Base-by-base conservation (phyloP, 208 protist species). In the Crithidia fasciculata region DNA sequence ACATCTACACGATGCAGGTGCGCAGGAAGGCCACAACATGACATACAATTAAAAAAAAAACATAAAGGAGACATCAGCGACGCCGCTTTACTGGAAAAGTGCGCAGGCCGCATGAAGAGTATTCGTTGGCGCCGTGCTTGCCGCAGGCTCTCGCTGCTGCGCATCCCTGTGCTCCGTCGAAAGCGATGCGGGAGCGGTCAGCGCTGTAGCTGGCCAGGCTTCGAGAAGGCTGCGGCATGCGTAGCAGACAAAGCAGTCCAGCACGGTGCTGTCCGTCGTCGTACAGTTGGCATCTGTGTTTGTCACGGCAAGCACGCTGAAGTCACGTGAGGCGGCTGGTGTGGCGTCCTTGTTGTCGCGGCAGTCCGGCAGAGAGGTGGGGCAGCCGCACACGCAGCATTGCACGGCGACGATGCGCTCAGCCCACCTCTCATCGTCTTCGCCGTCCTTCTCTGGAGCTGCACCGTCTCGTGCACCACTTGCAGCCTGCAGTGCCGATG, bases 361-460 rank as follows among this genome's bases (percentile, higher is more conserved):
- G 13, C 44, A 15, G 4, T 19, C 47, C 5, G 41, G 55, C 13
- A 45, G 43, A 41, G 72, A 70, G 15, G 57, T 43, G 8, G 78
- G 72, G 28, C 71, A 74, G 45, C 78, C 78, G 40, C 78, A 82
- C 36, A 82, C 72, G 57, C 61, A 74, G 57, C 78, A 82, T 43
- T 66, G 54, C 54, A 71, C 63, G 2, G 55, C 78, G 18, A 70
- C 16, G 37, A 19, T n/a, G n/a, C 28, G 28, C 28, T 28, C 28
- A 28, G 28, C 28, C 28, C 28, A 28, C 45, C 9, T 49, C 45
- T 49, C 9, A 2, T 13, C 45, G 9, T 49, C 45, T 49, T 0
- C 18, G 10, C 39, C 36, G 3, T 36, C 18, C n/a, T 18, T 39
- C 7, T 50, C 52, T 15, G 36, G 4, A 4, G 39, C 15, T 28